Conservation (phyloP, 257 asterid species). For the Solanum microdontum region DNA sequence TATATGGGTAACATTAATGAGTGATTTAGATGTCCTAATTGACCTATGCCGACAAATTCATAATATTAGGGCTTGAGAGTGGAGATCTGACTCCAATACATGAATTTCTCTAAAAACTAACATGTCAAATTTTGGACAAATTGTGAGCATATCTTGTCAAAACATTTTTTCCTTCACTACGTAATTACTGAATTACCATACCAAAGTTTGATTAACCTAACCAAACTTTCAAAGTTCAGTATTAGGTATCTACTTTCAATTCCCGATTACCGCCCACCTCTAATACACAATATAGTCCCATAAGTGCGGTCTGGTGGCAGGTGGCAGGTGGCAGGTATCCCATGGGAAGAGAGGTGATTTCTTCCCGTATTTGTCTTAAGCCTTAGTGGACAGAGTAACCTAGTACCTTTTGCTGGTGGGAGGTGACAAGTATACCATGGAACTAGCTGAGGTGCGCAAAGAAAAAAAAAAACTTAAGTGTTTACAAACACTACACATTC, state of each 20-base stretch:
- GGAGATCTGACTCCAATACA: not conserved
- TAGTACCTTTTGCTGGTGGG: not conserved
- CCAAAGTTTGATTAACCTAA: not conserved
- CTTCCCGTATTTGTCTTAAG: not conserved
- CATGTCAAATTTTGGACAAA: not conserved
- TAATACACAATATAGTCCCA: not conserved
- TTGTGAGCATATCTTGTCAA: not conserved
- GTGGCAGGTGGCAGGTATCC: not conserved
- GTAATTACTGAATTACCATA: not conserved
- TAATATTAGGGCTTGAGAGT: not conserved
- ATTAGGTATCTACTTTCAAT: not conserved
- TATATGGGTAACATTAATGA: not conserved
- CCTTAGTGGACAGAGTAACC: not conserved
- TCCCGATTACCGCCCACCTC: not conserved
- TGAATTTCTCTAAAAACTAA: not conserved
- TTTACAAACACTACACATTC: not conserved
- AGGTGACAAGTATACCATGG: not conserved
- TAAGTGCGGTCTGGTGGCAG: not conserved
- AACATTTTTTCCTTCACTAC: not conserved
- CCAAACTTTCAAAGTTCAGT: not conserved
- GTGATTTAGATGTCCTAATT: not conserved
- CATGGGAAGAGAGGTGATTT: not conserved
- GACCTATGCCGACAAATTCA: not conserved
- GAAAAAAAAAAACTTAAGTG: not conserved
- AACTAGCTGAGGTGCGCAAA: not conserved